phyloP scores from a whole-genome alignment of 2,329 filamentous ascomycete species.

The Xylariaceae sp. region DNA sequence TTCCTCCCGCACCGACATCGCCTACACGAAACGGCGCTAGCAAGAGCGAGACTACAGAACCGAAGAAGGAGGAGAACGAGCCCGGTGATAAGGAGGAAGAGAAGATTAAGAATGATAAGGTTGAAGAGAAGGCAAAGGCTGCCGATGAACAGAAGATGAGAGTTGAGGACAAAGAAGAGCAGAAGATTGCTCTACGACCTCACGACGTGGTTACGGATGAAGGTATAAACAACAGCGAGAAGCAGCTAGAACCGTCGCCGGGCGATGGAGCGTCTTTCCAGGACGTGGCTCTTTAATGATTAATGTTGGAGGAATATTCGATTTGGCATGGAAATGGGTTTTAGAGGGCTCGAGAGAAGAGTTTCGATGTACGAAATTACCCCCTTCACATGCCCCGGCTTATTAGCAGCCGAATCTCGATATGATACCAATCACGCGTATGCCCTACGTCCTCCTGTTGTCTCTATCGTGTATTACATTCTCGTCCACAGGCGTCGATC shows the following conservation, averaged over 20 bases:
- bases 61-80: slow-evolving; percentile 19
- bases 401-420: background rate
- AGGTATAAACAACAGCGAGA: slow-evolving; percentile 31
- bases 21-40: slow-evolving; percentile 15
- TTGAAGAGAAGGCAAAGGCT: slow-evolving; percentile 26
- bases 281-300: slow-evolving; percentile 52
- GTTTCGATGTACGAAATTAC: slow-evolving; percentile 4
- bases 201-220: slow-evolving; percentile 31
- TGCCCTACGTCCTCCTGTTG: background rate
- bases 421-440: slow-evolving; percentile 5
- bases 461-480: background rate
- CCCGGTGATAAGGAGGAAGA: slow-evolving; percentile 24
- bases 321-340: slow-evolving; percentile 20
- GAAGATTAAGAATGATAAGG: slow-evolving; percentile 32
- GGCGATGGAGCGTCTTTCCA: slow-evolving; percentile 57
- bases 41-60: slow-evolving; percentile 14
- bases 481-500: background rate
- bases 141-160: slow-evolving; percentile 52
- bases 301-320: slow-evolving; percentile 1
- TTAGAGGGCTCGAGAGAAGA: slow-evolving; percentile 6
- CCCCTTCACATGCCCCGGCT: background rate
- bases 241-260: slow-evolving; percentile 43
- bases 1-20: slow-evolving; percentile 26
- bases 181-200: slow-evolving; percentile 49
- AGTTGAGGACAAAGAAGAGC: slow-evolving; percentile 50